Base-by-base conservation (phyloP, 306 rosid genomes). In the Leucaena leucocephala region DNA sequence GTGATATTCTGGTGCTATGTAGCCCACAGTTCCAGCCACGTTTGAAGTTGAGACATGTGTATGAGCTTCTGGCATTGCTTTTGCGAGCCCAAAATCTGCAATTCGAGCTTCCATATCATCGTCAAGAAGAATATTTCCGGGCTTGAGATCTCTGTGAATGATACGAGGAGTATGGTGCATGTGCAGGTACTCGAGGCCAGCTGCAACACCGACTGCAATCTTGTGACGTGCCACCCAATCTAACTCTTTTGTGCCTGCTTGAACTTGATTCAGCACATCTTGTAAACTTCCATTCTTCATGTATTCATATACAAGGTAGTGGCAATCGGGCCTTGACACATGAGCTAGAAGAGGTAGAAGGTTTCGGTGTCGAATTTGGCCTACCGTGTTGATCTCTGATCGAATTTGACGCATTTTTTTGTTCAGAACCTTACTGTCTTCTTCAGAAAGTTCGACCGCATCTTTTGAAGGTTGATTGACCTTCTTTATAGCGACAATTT, bases 211-310 rank as follows among this genome's bases (percentile, higher is more conserved):
- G 2, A 93, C 13, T 0, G 96, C 93, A 57, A 93, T 81, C 36
- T 48, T 88, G 78, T 87, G 97, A 81, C 99, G 83, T 6, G 91
- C 1, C 8, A 78, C 12, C 98, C 98, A 96, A 62, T 89, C 96
- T 80, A 96, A 66, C 68, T 86, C 89, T 11, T 6, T 59, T 8
- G 3, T 68, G 7, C 96, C 96, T 0, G 6, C 81, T 0, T 84
- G 44, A 36, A 82, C 94, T 3, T 65, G 70, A 6, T 0, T 9
- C 35, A 96, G 38, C 55, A 71, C 34, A 81, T 93, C 92, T 21
- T 90, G 96, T 64, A 96, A 83, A 79, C 99, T 96, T 0, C 99
- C 97, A 39, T 96, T 96, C 74, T 91, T 96, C 98, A 96, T 96
- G 90, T 64, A 96, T 54, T 93, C 99, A 0, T 93, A 96, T 19